phyloP scores from a whole-genome alignment of 2,329 filamentous ascomycete genomes.

The Aschersonia sp. region DNA sequence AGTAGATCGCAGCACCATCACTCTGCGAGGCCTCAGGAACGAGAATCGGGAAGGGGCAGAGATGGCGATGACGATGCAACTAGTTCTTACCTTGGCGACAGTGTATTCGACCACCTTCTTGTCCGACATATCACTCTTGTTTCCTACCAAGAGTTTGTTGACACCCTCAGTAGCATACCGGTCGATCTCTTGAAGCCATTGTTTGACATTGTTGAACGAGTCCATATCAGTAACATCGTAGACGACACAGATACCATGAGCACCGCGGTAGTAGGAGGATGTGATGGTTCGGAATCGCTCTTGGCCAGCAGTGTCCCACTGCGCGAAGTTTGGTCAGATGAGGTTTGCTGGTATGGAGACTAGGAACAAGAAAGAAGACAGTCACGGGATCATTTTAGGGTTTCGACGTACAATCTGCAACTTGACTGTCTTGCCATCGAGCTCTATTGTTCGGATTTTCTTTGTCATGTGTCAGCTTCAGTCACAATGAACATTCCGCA shows the following conservation, averaged over 20 bases:
- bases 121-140: constrained; percentile 99
- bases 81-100: constrained; percentile 76
- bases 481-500: neutral
- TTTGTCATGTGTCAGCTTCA: constrained; percentile 21
- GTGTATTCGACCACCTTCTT: constrained; percentile 99
- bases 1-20: too few species aligned
- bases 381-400: neutral
- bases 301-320: constrained; percentile 99
- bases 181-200: constrained; percentile 99
- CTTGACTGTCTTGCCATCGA: constrained; percentile 99
- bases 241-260: constrained; percentile 97
- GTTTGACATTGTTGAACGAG: constrained; percentile 99
- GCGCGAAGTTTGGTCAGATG: constrained; percentile 1
- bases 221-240: constrained; percentile 99
- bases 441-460: constrained; percentile 99
- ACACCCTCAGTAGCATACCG: constrained; percentile 97
- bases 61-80: too few species aligned
- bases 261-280: constrained; percentile 97
- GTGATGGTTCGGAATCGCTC: constrained; percentile 99
- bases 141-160: constrained; percentile 97
- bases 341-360: neutral
- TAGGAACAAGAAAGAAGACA: neutral
- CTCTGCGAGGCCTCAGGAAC: neutral
- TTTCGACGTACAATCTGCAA: constrained; percentile 75
- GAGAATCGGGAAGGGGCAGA: neutral